phyloP scores from a whole-genome alignment of 2,329 filamentous ascomycete genomes.

The Drechslera avenae region DNA sequence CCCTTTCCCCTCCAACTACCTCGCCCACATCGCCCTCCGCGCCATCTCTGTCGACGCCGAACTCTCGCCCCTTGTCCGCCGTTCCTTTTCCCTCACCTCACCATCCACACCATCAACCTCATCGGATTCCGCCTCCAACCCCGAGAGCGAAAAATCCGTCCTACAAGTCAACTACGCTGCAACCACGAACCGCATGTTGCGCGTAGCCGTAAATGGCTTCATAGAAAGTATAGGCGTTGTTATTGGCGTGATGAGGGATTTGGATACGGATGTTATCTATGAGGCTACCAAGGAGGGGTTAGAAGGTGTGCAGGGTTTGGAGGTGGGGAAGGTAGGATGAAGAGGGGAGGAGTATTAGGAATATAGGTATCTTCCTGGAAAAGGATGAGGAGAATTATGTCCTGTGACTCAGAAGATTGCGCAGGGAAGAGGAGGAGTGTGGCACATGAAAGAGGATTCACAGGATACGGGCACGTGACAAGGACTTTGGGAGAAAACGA shows the following conservation, averaged over 20 bases:
- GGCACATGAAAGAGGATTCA: too few relatives aligned
- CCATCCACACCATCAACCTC: background rate
- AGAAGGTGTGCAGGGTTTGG: conserved; percentile 72
- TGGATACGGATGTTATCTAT: conserved; percentile 82
- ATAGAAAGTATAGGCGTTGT: conserved; percentile 88
- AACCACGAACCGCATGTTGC: conserved; percentile 93
- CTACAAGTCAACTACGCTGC: conserved; percentile 80
- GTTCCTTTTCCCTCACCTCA: conserved; percentile 65
- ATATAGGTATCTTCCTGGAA: too few relatives aligned
- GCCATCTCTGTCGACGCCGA: conserved; percentile 86
- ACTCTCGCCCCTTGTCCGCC: conserved; percentile 80
- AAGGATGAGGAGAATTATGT: too few relatives aligned
- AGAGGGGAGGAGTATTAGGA: background rate
- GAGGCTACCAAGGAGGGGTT: conserved; percentile 49
- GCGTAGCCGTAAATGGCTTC: conserved; percentile 94
- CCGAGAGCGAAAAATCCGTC: conserved; percentile 50
- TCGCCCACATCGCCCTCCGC: conserved; percentile 75
- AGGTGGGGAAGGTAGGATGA: conserved; percentile 66
- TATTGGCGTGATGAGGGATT: conserved; percentile 84
- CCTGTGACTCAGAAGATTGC: too few relatives aligned
- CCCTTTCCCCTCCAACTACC: conserved; percentile 79
- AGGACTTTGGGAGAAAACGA: too few relatives aligned
- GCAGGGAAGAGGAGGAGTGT: too few relatives aligned
- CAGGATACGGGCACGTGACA: too few relatives aligned
- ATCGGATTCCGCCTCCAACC: background rate